Evolutionary conservation across 2,329 filamentous ascomycete species (phyloP).

Genomic region (Penicillium sp.): DNA sequence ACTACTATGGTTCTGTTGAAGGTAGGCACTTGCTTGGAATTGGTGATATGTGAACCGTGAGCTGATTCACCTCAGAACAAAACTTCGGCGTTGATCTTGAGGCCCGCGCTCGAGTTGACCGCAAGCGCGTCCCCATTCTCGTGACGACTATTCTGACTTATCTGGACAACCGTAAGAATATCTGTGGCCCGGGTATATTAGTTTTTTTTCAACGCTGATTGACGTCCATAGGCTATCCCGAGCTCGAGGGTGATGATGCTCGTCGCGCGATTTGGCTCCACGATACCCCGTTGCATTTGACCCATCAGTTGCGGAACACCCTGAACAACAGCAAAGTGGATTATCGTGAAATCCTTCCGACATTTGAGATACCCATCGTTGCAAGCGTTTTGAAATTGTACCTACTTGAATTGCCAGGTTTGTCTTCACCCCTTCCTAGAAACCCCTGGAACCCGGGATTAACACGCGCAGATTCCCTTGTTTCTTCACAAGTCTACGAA

Average conservation of each 20-base stretch:
- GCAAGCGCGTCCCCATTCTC: slow-evolving; percentile 89
- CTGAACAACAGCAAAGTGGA: slow-evolving; percentile 86
- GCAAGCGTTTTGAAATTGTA: slow-evolving; percentile 92
- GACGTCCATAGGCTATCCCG: slow-evolving; percentile 67
- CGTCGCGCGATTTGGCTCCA: slow-evolving; percentile 90
- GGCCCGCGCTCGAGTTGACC: slow-evolving; percentile 84
- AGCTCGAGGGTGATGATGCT: slow-evolving; percentile 93
- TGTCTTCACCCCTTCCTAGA: slow-evolving; percentile 36
- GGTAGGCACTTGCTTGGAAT: slow-evolving; percentile 38
- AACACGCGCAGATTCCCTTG: slow-evolving; percentile 74
- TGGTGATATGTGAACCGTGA: not conserved
- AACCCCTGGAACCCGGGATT: not conserved
- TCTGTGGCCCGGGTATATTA: slow-evolving; percentile 17
- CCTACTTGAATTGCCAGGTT: slow-evolving; percentile 88
- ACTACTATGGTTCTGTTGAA: slow-evolving; percentile 98
- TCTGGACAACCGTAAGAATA: slow-evolving; percentile 80
- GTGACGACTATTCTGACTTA: slow-evolving; percentile 92
- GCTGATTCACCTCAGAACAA: slow-evolving; percentile 60
- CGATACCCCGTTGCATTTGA: slow-evolving; percentile 80
- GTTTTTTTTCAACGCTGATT: not conserved
- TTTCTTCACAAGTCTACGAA: slow-evolving; percentile 97
- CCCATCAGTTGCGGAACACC: slow-evolving; percentile 75
- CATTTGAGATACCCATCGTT: slow-evolving; percentile 91
- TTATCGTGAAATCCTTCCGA: slow-evolving; percentile 70
- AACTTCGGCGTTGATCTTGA: slow-evolving; percentile 98